A percentile compares a stretch with the other conserved stretches of the same genome.
These are phyloP conservation scores for Penicillium bialowiezense DNA, from an alignment of 495 filamentous ascomycete species.

Conservation along the genomic window DNA sequence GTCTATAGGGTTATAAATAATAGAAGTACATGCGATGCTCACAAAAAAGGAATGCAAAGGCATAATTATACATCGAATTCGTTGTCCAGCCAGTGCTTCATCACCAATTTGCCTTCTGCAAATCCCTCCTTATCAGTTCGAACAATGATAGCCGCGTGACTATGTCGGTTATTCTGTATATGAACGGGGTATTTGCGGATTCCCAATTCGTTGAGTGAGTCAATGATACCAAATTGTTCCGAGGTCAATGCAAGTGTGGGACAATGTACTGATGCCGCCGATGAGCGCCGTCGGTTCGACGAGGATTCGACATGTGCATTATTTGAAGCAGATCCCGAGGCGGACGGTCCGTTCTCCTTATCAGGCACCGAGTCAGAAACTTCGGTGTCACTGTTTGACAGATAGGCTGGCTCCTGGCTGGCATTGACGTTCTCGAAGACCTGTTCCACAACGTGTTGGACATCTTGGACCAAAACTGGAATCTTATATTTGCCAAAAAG, in stretches of 20 bases:
- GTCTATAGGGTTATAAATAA: not conserved
- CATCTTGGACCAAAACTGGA: constrained; percentile 69
- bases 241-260: constrained; percentile 75
- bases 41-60: not conserved
- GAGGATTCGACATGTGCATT: not conserved
- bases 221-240: constrained; percentile 79
- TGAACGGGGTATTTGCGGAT: constrained; percentile 81
- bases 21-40: constrained; percentile 6
- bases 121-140: constrained; percentile 60
- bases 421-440: constrained; percentile 69
- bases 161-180: constrained; percentile 77
- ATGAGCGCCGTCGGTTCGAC: not conserved
- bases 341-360: not conserved
- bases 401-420: constrained; percentile 59
- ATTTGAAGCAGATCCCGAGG: not conserved
- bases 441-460: constrained; percentile 68
- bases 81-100: constrained; percentile 76
- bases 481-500: constrained; percentile 67
- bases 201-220: constrained; percentile 68
- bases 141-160: constrained; percentile 88
- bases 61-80: constrained; percentile 64
- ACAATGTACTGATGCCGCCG: not conserved
- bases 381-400: constrained; percentile 41
- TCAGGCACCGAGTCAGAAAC: constrained; percentile 6
- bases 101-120: constrained; percentile 72